A percentile compares a stretch with the other conserved stretches of the same genome.
Evolutionary conservation across 1,284 basidiomycete genomes (phyloP).

Genomic region (Pseudozyma pruni): DNA sequence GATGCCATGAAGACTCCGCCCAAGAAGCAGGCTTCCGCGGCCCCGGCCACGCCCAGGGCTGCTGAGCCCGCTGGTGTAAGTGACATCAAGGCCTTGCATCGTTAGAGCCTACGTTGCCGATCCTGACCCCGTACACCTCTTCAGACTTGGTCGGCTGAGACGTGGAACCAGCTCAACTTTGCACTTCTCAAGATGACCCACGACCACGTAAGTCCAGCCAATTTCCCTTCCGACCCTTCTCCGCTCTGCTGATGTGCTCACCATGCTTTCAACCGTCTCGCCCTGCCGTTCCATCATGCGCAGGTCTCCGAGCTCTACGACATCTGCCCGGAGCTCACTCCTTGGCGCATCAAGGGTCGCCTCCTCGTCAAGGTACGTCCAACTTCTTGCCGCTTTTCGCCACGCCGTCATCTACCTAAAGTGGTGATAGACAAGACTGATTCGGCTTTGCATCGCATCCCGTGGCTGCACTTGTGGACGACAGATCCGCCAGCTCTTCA

Average conservation of each 20-base stretch:
- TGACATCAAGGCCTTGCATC: too few relatives aligned
- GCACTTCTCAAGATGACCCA: constrained; percentile 38
- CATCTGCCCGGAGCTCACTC: constrained; percentile 22
- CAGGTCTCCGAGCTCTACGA: constrained; percentile 38
- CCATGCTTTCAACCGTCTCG: background rate
- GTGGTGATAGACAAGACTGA: too few relatives aligned
- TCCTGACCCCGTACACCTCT: too few relatives aligned
- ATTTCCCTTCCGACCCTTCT: background rate
- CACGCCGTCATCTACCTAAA: too few relatives aligned
- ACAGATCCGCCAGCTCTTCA: constrained; percentile 31
- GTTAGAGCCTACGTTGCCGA: too few relatives aligned
- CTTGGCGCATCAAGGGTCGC: constrained; percentile 36
- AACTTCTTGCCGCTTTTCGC: background rate
- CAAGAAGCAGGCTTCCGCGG: constrained; percentile 17
- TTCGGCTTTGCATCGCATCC: too few relatives aligned
- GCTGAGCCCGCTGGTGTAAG: constrained; percentile 18
- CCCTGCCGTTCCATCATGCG: too few relatives aligned
- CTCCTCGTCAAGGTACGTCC: constrained; percentile 30
- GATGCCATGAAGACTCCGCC: constrained; percentile 17
- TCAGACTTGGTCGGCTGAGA: constrained; percentile 21
- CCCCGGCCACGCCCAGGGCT: constrained; percentile 4
- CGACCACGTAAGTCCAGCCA: constrained; percentile 37
- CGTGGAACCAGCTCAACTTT: constrained; percentile 43
- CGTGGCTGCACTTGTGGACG: too few relatives aligned
- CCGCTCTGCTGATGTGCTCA: background rate